Base-by-base conservation (phyloP, 2,329 filamentous ascomycete genomes). In the Penicillium paneum region DNA sequence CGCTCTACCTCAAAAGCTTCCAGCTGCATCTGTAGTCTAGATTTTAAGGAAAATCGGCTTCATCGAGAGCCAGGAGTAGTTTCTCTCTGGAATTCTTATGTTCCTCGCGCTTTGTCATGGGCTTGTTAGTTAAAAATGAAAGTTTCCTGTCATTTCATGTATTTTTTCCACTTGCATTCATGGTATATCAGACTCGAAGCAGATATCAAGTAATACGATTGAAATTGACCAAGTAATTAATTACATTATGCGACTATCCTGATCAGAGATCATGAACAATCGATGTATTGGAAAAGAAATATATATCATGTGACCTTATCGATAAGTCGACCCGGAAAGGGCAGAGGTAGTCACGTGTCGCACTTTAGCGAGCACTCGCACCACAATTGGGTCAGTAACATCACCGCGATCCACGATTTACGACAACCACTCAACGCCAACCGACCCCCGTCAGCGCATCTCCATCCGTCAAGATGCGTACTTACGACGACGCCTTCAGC, bases 401-500 rank as follows among this genome's bases (percentile, higher is more conserved):
- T 65, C 59, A 64, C 64, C 70, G 69, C 64, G 69, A 70, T 68
- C 68, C 70, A 68, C 69, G 72, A 69, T 66, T 71, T 68, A 71
- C 70, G 67, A 73, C 66, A 70, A 74, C 71, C 70, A 71, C 73
- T 71, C 67, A 75, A 74, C 71, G 70, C 70, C 70, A 71, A 75
- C 65, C 71, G 69, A 71, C 69, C 68, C 64, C 67, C 72, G 71
- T 71, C 70, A 71, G 70, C 74, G 74, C 74, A 76, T 75, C 73
- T 67, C 65, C 68, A 72, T 73, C 76, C 77, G 77, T 77, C 81
- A 85, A 81, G 75, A 87, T 87, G 84, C 83, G 84, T 82, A 87
- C 84, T 78, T 89, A 88, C 86, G 86, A 89, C 81, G 86, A 89
- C 75, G 83, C 84, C 72, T 89, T 89, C 84, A 86, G 83, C 78